Percentiles rank a stretch among this genome's conserved stretches.
Conservation (phyloP, 176 grass and related monocot genomes). For the Luzula sylvatica region DNA sequence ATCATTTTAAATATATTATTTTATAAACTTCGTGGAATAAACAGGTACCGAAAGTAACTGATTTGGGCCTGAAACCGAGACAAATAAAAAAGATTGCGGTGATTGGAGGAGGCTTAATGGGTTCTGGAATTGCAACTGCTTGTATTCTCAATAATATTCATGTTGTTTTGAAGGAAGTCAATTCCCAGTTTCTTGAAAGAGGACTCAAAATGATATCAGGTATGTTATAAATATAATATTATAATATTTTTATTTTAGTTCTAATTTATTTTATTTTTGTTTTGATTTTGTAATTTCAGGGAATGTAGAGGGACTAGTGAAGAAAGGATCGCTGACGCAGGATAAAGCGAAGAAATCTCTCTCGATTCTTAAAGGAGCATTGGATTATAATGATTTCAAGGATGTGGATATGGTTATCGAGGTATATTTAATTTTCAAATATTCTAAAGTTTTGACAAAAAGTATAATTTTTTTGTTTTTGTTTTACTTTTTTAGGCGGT, state of each 20-base stretch:
- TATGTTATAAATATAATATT: conserved; percentile 27
- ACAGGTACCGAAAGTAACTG: conserved; percentile 89
- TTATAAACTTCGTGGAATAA: conserved; percentile 14
- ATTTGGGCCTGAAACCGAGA: conserved; percentile 81
- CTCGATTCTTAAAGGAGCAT: conserved; percentile 68
- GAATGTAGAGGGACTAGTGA: conserved; percentile 89
- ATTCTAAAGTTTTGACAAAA: conserved; percentile 1
- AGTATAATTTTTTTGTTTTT: too few species aligned
- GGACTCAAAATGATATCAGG: conserved; percentile 86
- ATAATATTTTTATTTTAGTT: conserved; percentile 1
- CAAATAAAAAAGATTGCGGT: conserved; percentile 83
- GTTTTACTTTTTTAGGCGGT: conserved; percentile 66
- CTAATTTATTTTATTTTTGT: not conserved
- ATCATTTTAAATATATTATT: conserved; percentile 22
- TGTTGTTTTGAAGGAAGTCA: conserved; percentile 94
- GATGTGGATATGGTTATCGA: conserved; percentile 99
- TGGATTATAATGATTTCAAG: conserved; percentile 90
- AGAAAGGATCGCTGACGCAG: conserved; percentile 81
- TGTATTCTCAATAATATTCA: conserved; percentile 70
- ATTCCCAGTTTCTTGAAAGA: conserved; percentile 71
- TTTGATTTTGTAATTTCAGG: conserved; percentile 25
- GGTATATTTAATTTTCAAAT: conserved; percentile 27
- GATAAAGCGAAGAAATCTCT: conserved; percentile 84
- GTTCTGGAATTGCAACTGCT: conserved; percentile 96
- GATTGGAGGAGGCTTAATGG: conserved; percentile 97